Evolutionary conservation across 345 rosid genomes (phyloP), one percentile per base, ranked within the genome.

Genomic region (Noccaea caerulescens): DNA sequence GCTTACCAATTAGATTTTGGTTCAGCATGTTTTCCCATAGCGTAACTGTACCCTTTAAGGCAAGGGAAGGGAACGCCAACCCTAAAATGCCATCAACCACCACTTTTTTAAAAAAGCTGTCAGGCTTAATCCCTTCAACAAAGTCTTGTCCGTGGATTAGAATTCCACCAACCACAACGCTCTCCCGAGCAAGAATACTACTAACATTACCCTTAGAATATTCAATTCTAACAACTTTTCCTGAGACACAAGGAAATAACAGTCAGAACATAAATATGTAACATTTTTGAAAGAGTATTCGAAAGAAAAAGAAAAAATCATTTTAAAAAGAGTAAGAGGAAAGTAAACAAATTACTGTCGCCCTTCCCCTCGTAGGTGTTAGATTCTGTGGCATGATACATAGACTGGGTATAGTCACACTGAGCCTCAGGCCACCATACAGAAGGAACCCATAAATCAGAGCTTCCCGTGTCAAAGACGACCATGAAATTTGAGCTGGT

Each of bases 11-110:
- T 8, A 52, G 6, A 2, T 10, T 25, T 5, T 4, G 9, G 0
- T 25, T 25, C 4, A 52, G 14, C 14, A 52, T 5, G 34, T 25
- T 25, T 52, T 52, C 14, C 57, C 14, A 52, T 5, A 52, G 7
- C 4, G 13, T 51, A 3, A 3, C 2, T 10, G 57, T 25, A 11
- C 8, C 36, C 8, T 0, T 0, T 13, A 52, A 4, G 10, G 9
- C 14, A 4, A 10, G 2, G 4, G 3, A 5, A 10, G 36, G 33
- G 4, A 25, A 10, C 4, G 8, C 34, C 7, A 27, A 27, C 25
- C 57, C 57, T 30, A 52, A 3, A 3, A 52, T 27, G 27, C 57
- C 57, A 52, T 52, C 57, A 14, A 10, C 25, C 57, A 25, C 57
- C 36, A 52, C 36, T 1, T 4, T 5, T 9, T 10, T 20, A 6